A percentile compares a stretch with the other conserved stretches of the same genome.
These are phyloP conservation scores for Cyberlindnera lachancei DNA, from an alignment of 805 yeast genomes.

Conservation along the genomic window DNA sequence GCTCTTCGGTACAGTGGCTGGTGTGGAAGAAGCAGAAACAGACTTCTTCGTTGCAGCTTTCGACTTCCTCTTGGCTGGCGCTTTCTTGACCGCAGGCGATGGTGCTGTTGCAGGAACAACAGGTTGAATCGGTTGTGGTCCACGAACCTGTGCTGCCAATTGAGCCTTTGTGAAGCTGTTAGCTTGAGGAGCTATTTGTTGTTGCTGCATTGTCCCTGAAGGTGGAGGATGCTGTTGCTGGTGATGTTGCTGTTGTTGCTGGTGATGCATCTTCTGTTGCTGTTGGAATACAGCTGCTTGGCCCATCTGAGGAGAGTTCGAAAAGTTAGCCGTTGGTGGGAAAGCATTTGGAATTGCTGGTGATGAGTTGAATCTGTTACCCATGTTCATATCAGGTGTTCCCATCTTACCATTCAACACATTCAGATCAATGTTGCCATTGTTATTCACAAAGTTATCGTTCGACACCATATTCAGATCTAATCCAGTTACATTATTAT, in stretches of 20 bases:
- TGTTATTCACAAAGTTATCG: slow-evolving; percentile 2
- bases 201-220: slow-evolving; percentile 5
- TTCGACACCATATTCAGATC: slow-evolving; percentile 1
- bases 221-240: slow-evolving; percentile 3
- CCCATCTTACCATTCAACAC: slow-evolving; percentile 8
- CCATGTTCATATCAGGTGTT: slow-evolving; percentile 12
- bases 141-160: slow-evolving; percentile 4
- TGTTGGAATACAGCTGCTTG: slow-evolving; percentile 4
- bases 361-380: slow-evolving; percentile 10
- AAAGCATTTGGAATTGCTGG: slow-evolving; percentile 12
- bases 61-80: slow-evolving; percentile 10
- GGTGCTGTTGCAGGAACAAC: slow-evolving; percentile 5
- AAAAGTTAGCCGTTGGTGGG: slow-evolving; percentile 5
- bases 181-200: neutral
- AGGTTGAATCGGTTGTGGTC: slow-evolving; percentile 2
- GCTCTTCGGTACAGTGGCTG: slow-evolving; percentile 5
- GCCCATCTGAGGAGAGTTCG: slow-evolving; percentile 11
- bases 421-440: slow-evolving; percentile 7
- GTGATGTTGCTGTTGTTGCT: slow-evolving; percentile 3
- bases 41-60: slow-evolving; percentile 7
- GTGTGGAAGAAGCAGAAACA: slow-evolving; percentile 6
- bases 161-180: slow-evolving; percentile 2
- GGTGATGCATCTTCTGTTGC: slow-evolving; percentile 2
- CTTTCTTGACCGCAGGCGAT: slow-evolving; percentile 8
- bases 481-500: neutral